These are phyloP conservation scores for Fagus sylvatica DNA, from an alignment of 306 rosid species.

Conservation along the genomic window DNA sequence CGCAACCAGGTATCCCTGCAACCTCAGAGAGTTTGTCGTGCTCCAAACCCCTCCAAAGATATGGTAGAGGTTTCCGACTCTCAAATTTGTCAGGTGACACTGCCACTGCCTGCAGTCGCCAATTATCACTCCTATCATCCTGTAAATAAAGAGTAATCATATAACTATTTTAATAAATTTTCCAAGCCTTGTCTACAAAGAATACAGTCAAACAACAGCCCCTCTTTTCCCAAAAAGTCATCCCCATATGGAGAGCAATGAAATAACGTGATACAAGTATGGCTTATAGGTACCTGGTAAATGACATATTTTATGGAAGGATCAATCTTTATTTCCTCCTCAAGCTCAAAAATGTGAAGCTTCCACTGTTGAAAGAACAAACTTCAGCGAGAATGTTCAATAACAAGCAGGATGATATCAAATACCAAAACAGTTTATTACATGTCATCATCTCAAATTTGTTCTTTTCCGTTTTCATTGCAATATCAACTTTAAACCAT, in stretches of 20 bases:
- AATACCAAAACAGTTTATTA: no score
- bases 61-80: constrained; percentile 54
- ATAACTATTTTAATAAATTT: neutral
- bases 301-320: constrained; percentile 59
- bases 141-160: constrained; percentile 17
- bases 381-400: constrained; percentile 1
- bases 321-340: constrained; percentile 56
- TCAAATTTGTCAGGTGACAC: constrained; percentile 48
- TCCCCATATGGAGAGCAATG: no score
- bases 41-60: constrained; percentile 58
- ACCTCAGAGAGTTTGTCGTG: constrained; percentile 54
- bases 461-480: no score
- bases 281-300: constrained; percentile 40
- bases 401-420: constrained; percentile 9
- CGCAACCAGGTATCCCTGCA: constrained; percentile 52
- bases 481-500: neutral
- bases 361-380: constrained; percentile 44
- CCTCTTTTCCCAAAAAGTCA: no score
- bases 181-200: neutral
- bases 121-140: constrained; percentile 54
- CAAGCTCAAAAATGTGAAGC: constrained; percentile 64
- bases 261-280: neutral
- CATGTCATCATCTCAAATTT: no score
- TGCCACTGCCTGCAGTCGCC: constrained; percentile 64
- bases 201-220: no score